Percentiles rank a stretch among this genome's conserved stretches.
phyloP scores from a whole-genome alignment of 2,329 filamentous ascomycete species.

The Saccharata proteae region DNA sequence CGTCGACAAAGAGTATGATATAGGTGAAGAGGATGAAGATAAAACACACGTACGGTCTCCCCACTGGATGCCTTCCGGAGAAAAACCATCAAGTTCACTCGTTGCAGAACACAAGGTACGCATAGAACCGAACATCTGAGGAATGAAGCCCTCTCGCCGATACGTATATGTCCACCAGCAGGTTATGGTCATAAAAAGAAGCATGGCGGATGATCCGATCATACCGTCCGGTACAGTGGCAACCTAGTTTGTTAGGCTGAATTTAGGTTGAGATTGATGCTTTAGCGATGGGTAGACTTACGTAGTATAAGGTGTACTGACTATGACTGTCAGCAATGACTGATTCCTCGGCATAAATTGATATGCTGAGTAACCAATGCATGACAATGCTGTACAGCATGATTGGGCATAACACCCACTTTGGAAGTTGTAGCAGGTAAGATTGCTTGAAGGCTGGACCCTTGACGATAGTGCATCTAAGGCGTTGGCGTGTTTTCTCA shows the following conservation, averaged over 20 bases:
- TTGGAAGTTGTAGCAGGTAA: conserved; percentile 21
- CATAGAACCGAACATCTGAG: conserved; percentile 23
- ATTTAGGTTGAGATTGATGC: neutral
- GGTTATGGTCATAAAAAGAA: conserved; percentile 18
- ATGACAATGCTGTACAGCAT: conserved; percentile 18
- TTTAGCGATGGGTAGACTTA: conserved; percentile 4
- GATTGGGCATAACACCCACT: conserved; percentile 18
- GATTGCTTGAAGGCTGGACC: conserved; percentile 17
- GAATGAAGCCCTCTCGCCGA: conserved; percentile 19
- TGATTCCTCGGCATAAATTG: conserved; percentile 5
- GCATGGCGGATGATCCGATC: conserved; percentile 16
- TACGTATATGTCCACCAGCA: conserved; percentile 23
- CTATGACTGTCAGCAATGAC: conserved; percentile 4
- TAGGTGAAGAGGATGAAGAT: neutral
- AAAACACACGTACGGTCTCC: conserved; percentile 4
- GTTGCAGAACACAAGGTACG: conserved; percentile 18
- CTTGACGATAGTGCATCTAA: conserved; percentile 19
- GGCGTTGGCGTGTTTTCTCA: conserved; percentile 14
- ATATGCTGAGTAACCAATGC: conserved; percentile 19
- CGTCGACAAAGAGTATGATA: neutral
- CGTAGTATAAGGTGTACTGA: conserved; percentile 16
- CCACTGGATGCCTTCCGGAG: conserved; percentile 9
- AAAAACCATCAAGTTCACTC: conserved; percentile 18
- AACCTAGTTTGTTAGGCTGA: conserved; percentile 11
- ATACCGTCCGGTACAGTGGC: conserved; percentile 15